Conservation (phyloP, 75 land plant genomes). For the Ceratopteris richardii region DNA sequence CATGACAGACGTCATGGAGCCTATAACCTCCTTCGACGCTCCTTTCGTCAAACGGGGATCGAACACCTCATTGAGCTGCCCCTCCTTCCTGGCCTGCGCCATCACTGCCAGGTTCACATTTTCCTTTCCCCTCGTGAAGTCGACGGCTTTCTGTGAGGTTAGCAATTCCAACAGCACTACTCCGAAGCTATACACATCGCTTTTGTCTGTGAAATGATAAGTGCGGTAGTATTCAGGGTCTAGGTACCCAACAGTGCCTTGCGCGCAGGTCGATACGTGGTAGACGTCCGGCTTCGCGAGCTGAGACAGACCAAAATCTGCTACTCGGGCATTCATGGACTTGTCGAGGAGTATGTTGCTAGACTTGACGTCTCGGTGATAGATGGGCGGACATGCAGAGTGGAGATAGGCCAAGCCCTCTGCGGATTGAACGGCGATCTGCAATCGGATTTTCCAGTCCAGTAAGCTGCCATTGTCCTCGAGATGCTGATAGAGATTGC, state of each 20-base stretch:
- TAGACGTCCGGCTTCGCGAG: slow-evolving; percentile 24
- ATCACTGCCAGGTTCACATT: slow-evolving; percentile 51
- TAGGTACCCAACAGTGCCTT: slow-evolving; percentile 60
- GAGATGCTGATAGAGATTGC: slow-evolving; percentile 34
- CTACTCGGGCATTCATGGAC: slow-evolving; percentile 18
- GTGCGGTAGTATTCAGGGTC: slow-evolving; percentile 59
- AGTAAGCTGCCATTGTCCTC: slow-evolving; percentile 8
- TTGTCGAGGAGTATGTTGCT: slow-evolving; percentile 35
- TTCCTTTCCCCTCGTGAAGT: slow-evolving; percentile 30
- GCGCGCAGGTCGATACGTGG: slow-evolving; percentile 46
- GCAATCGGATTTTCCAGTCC: slow-evolving; percentile 26
- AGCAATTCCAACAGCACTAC: slow-evolving; percentile 58
- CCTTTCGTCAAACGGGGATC: background rate
- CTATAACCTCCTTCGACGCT: too few species aligned
- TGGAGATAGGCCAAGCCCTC: slow-evolving; percentile 32
- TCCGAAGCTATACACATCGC: slow-evolving; percentile 77
- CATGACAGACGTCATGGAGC: too few species aligned
- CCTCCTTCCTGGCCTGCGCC: slow-evolving; percentile 4
- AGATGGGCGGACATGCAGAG: slow-evolving; percentile 27
- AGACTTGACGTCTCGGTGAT: slow-evolving; percentile 33
- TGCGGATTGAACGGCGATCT: slow-evolving; percentile 25
- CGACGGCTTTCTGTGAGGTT: slow-evolving; percentile 48
- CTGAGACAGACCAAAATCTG: slow-evolving; percentile 40
- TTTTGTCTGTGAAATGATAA: slow-evolving; percentile 60
- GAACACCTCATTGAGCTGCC: background rate